phyloP scores from a whole-genome alignment of 805 yeast genomes.

The Cyberlindnera misumaiensis region DNA sequence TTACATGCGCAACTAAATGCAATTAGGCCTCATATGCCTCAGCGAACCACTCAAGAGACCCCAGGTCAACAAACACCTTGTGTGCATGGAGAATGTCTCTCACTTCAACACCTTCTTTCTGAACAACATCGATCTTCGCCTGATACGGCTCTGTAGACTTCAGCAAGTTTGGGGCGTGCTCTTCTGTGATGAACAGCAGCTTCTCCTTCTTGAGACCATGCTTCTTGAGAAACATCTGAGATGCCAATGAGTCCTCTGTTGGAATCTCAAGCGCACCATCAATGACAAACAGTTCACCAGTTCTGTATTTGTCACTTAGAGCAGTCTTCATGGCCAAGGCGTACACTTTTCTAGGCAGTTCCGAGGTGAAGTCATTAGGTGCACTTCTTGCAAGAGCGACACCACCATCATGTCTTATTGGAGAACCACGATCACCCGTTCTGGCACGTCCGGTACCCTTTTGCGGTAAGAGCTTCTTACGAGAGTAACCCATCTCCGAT shows the following conservation, averaged over 20 bases:
- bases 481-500: conserved; percentile 77
- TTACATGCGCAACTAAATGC: conserved; percentile 5
- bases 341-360: conserved; percentile 67
- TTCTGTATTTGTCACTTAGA: conserved; percentile 69
- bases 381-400: conserved; percentile 86
- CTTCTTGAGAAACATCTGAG: conserved; percentile 40
- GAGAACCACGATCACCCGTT: conserved; percentile 93
- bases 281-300: conserved; percentile 64
- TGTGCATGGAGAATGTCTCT: conserved; percentile 79
- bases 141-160: conserved; percentile 48
- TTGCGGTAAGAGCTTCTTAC: conserved; percentile 78
- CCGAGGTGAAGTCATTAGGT: conserved; percentile 82
- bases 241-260: conserved; percentile 36
- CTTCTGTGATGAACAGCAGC: conserved; percentile 63
- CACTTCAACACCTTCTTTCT: conserved; percentile 74
- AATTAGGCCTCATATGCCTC: conserved; percentile 7
- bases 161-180: conserved; percentile 51
- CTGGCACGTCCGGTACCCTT: conserved; percentile 95
- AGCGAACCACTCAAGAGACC: conserved; percentile 61
- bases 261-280: conserved; percentile 38
- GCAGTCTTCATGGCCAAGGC: conserved; percentile 75
- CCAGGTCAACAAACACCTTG: conserved; percentile 63
- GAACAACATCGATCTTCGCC: conserved; percentile 53
- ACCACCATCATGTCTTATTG: conserved; percentile 84
- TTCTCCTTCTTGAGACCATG: conserved; percentile 46